Evolutionary conservation across 169 alveolate genomes (phyloP).

Genomic region (Toxoplasma gondii): DNA sequence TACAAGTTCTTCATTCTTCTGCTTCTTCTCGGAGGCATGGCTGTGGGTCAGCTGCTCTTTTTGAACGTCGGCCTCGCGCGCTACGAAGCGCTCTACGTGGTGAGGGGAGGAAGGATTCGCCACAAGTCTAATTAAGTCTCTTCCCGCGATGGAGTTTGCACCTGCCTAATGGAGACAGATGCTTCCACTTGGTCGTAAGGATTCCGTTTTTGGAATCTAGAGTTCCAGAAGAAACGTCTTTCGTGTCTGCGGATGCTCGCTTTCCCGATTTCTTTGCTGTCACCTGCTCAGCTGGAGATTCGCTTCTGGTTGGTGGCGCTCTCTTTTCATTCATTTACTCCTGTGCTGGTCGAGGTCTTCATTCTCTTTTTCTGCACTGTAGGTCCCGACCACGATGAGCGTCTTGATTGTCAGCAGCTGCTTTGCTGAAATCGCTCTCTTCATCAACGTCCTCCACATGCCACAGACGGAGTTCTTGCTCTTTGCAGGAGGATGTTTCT

Average conservation of each 20-base stretch:
- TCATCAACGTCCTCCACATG: conserved; percentile 6
- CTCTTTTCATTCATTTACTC: neutral
- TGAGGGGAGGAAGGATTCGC: neutral
- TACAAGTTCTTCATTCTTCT: neutral
- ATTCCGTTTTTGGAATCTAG: too few species aligned
- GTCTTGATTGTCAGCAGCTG: conserved; percentile 27
- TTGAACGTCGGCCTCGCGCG: conserved; percentile 40
- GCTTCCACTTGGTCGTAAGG: too few species aligned
- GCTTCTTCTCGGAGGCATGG: neutral
- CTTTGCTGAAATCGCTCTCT: conserved; percentile 14
- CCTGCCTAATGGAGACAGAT: too few species aligned
- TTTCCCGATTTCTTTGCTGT: too few species aligned
- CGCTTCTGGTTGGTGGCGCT: neutral
- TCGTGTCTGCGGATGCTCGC: too few species aligned
- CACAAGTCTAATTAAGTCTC: too few species aligned
- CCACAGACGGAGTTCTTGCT: neutral
- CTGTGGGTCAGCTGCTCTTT: conserved; percentile 11
- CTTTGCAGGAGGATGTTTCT: neutral
- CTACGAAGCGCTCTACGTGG: conserved; percentile 39
- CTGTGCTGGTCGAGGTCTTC: neutral
- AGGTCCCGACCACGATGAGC: conserved; percentile 43
- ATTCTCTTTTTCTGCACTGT: neutral
- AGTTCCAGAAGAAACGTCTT: too few species aligned
- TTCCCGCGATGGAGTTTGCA: too few species aligned
- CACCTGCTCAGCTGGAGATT: neutral